Evolutionary conservation across 768 basidiomycete genomes (phyloP), one percentile per base, ranked within the genome.

Genomic region (Kwoniella dejecticola): DNA sequence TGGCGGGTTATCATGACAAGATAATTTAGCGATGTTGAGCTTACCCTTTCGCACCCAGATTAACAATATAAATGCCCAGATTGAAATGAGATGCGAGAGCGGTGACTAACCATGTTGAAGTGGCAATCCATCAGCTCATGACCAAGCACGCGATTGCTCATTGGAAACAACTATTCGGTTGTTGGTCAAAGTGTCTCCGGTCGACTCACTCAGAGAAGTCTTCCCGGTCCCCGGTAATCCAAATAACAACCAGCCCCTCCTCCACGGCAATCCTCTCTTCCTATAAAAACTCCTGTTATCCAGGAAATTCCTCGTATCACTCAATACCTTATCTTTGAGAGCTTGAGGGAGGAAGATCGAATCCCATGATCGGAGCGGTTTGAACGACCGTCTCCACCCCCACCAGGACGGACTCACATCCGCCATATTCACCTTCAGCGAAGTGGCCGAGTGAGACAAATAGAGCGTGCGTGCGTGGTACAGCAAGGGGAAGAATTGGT

Each of bases 181-280:
- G n/a, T n/a, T n/a, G n/a, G n/a, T n/a, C n/a, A n/a, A n/a, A n/a
- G n/a, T n/a, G n/a, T n/a, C n/a, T n/a, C n/a, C n/a, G n/a, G n/a
- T n/a, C n/a, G n/a, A 38, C 36, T 38, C 36, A 69, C 68, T 58
- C 12, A 69, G 40, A 30, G 50, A 62, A 6, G 60, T 30, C 38
- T 69, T 69, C 11, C 68, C 68, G 23, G 56, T 60, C 15, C 68
- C 68, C 1, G 64, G 68, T 21, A 44, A 10, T 1, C 68, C 68
- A 50, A 66, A 48, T 3, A 69, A 42, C 38, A 69, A 46, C 26
- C 48, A 69, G 19, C 68, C 68, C 31, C 64, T 17, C 36, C 68
- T 44, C 33, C 49, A 60, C 8, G 63, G 68, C 23, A 61, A 15
- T 17, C 65, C 68, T 29, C 45, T 38, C 8, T 57, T 42, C 7